These are phyloP conservation scores for Knufia petricola DNA, from an alignment of 2,329 filamentous ascomycete species.

Conservation along the genomic window DNA sequence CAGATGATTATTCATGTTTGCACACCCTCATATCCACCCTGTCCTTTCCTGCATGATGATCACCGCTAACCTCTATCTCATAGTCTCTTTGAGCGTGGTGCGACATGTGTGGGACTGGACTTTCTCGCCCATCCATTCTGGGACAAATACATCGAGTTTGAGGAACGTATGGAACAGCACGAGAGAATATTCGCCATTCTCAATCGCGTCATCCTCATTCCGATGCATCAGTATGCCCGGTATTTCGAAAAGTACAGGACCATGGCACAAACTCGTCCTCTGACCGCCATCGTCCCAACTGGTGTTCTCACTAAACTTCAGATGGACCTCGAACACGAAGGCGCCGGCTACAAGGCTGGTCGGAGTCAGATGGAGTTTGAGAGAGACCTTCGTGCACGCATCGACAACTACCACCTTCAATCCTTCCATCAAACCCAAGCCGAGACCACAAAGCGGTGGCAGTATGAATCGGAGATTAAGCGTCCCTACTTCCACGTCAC, in stretches of 20 bases:
- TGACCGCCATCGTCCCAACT: slow-evolving; percentile 61
- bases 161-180: slow-evolving; percentile 75
- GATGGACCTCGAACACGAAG: slow-evolving; percentile 61
- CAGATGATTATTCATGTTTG: slow-evolving; percentile 37
- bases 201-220: slow-evolving; percentile 72
- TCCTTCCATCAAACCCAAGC: slow-evolving; percentile 71
- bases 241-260: slow-evolving; percentile 88
- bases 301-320: slow-evolving; percentile 61
- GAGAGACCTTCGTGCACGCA: slow-evolving; percentile 66
- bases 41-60: slow-evolving; percentile 25
- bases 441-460: slow-evolving; percentile 89
- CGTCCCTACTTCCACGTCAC: slow-evolving; percentile 95
- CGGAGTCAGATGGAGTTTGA: slow-evolving; percentile 72
- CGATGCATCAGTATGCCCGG: slow-evolving; percentile 88
- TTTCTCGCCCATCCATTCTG: slow-evolving; percentile 93
- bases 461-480: slow-evolving; percentile 88
- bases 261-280: slow-evolving; percentile 61
- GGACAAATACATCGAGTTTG: slow-evolving; percentile 98
- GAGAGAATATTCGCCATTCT: slow-evolving; percentile 81
- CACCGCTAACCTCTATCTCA: slow-evolving; percentile 31
- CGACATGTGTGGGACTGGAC: slow-evolving; percentile 75
- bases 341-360: slow-evolving; percentile 39
- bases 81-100: slow-evolving; percentile 88
- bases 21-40: slow-evolving; percentile 30
- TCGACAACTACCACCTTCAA: slow-evolving; percentile 73